A percentile compares a stretch with the other conserved stretches of the same genome.
Evolutionary conservation across 2,329 filamentous ascomycete species (phyloP).

Genomic region (Didymella glomerata): DNA sequence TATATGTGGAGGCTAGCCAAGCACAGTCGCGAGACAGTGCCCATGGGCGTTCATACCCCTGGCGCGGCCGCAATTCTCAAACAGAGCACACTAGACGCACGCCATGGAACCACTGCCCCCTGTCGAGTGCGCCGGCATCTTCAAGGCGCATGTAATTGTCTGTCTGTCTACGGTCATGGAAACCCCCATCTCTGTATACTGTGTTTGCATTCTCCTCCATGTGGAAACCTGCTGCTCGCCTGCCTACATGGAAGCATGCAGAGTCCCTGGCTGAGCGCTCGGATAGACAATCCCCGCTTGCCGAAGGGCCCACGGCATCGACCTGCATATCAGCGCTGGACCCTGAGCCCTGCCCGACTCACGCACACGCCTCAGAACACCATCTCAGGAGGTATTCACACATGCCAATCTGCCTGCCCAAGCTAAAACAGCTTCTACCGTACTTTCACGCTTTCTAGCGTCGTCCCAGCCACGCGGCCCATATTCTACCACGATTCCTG

Average conservation of each 20-base stretch:
- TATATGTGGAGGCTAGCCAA: conserved; percentile 19
- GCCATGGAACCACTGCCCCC: conserved; percentile 1
- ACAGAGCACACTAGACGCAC: not conserved
- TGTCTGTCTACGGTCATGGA: not conserved
- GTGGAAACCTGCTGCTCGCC: not conserved
- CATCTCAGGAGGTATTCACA: not conserved
- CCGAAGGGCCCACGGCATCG: conserved; percentile 6
- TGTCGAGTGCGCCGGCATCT: not conserved
- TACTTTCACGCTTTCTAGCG: conserved; percentile 3
- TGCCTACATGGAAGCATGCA: conserved; percentile 1
- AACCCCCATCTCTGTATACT: no score
- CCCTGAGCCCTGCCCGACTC: conserved; percentile 1
- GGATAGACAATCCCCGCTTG: conserved; percentile 1
- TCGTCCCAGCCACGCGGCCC: not conserved
- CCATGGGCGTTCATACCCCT: conserved; percentile 1
- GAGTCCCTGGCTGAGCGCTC: conserved; percentile 1
- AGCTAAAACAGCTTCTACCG: conserved; percentile 10
- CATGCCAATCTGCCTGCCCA: conserved; percentile 4
- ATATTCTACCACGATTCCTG: not conserved
- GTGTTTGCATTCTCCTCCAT: no score
- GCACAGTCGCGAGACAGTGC: conserved; percentile 6
- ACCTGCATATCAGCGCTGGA: conserved; percentile 5
- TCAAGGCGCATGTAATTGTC: not conserved
- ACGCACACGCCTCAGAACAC: not conserved
- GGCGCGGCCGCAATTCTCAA: conserved; percentile 2